These are phyloP conservation scores for Triangularia setosa DNA, from an alignment of 2,329 filamentous ascomycete genomes.

Conservation along the genomic window DNA sequence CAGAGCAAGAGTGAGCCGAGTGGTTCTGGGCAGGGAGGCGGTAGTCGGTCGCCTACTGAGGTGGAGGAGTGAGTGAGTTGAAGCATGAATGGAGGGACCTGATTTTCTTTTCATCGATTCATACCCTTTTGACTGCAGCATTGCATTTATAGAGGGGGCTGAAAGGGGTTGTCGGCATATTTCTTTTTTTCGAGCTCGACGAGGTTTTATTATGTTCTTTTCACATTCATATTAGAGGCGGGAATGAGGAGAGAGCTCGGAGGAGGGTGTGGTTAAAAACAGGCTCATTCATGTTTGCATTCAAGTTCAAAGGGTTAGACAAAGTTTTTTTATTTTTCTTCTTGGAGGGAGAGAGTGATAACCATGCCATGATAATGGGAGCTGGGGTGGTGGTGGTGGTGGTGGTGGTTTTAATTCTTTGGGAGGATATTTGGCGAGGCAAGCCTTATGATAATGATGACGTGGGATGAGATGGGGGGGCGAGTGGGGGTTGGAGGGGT, in stretches of 20 bases:
- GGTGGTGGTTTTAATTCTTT: not conserved
- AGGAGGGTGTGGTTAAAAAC: not conserved
- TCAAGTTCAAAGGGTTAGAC: not conserved
- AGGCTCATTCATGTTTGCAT: not conserved
- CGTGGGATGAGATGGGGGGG: not conserved
- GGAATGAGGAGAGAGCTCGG: not conserved
- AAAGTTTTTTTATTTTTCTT: not conserved
- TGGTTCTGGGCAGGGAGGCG: not conserved
- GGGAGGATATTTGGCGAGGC: too few relatives aligned
- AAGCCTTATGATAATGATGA: not conserved
- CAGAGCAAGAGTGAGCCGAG: conserved; percentile 47
- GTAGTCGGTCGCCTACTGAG: not conserved
- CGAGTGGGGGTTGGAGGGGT: too few relatives aligned
- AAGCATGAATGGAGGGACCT: too few relatives aligned
- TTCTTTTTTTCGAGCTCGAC: not conserved
- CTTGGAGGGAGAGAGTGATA: not conserved
- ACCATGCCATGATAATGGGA: not conserved
- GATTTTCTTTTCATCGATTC: not conserved
- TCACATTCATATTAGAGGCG: not conserved
- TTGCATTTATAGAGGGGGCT: conserved; percentile 3
- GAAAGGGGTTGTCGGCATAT: not conserved
- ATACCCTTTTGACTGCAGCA: not conserved
- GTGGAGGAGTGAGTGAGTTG: not conserved
- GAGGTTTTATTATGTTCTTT: not conserved
- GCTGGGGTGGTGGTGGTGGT: not conserved